A percentile compares a stretch with the other conserved stretches of the same genome.
Evolutionary conservation across 2,329 filamentous ascomycete species (phyloP).

Genomic region (Epichloe sylvatica): DNA sequence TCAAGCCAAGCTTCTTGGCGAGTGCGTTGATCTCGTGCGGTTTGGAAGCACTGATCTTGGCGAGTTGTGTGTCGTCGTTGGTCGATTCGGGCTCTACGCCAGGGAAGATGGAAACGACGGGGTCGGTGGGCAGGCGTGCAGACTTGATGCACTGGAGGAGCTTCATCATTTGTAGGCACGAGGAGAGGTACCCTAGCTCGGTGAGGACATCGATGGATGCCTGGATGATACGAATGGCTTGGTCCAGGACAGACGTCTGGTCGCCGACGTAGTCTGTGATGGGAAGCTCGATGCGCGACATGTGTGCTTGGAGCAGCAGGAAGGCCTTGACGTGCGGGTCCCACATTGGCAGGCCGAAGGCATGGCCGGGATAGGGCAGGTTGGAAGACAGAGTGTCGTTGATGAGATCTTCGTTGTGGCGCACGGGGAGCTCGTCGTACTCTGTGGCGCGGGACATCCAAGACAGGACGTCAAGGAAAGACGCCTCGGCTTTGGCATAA

Average conservation of each 20-base stretch:
- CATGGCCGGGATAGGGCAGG: constrained; percentile 47
- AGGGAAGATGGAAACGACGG: constrained; percentile 66
- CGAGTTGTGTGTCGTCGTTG: constrained; percentile 29
- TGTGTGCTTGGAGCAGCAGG: constrained; percentile 83
- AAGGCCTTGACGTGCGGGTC: constrained; percentile 97
- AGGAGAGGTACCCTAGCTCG: constrained; percentile 70
- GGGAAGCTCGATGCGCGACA: constrained; percentile 81
- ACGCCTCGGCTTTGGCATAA: constrained; percentile 59
- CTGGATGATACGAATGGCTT: constrained; percentile 92
- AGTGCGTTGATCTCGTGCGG: constrained; percentile 27
- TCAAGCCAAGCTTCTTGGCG: constrained; percentile 37
- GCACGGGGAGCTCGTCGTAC: constrained; percentile 93
- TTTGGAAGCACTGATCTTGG: constrained; percentile 26
- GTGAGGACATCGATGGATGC: constrained; percentile 87
- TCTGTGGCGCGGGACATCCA: constrained; percentile 93
- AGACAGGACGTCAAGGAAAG: constrained; percentile 67
- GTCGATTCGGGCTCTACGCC: constrained; percentile 40
- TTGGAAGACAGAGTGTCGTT: constrained; percentile 80
- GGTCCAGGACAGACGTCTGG: constrained; percentile 77
- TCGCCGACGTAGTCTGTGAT: constrained; percentile 97
- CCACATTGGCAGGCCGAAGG: constrained; percentile 79
- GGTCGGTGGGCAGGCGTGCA: constrained; percentile 78
- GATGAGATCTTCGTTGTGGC: constrained; percentile 96
- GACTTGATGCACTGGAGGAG: constrained; percentile 87
- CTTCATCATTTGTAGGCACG: constrained; percentile 66